These are phyloP conservation scores for Chrysanthemum seticuspe DNA, from an alignment of 129 eudicot genomes.

Conservation along the genomic window DNA sequence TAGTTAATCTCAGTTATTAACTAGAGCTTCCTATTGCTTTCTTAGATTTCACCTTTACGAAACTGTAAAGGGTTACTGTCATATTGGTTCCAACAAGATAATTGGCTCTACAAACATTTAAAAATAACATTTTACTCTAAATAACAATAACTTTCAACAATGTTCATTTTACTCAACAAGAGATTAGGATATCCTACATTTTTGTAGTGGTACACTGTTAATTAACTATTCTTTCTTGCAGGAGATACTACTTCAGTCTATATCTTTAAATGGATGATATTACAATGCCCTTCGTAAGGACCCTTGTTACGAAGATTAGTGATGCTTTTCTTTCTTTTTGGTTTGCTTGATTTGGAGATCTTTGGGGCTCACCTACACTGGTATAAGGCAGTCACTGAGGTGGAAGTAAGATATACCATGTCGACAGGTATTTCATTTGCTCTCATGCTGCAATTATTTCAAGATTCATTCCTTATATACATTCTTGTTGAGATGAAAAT, in stretches of 20 bases:
- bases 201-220: background rate
- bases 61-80: too few species aligned
- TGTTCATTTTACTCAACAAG: too few species aligned
- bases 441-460: slow-evolving; percentile 14
- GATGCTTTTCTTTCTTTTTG: slow-evolving; percentile 89
- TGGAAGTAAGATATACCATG: slow-evolving; percentile 54
- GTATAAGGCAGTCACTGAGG: slow-evolving; percentile 82
- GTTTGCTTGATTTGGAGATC: slow-evolving; percentile 92
- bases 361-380: slow-evolving; percentile 90
- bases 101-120: too few species aligned
- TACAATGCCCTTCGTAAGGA: slow-evolving; percentile 63
- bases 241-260: slow-evolving; percentile 94
- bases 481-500: slow-evolving; percentile 8
- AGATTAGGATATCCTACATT: too few species aligned
- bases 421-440: slow-evolving; percentile 59
- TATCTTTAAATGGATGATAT: slow-evolving; percentile 85
- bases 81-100: too few species aligned
- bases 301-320: slow-evolving; percentile 63
- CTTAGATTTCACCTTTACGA: too few species aligned
- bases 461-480: background rate
- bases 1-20: too few species aligned
- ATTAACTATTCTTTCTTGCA: slow-evolving; percentile 37
- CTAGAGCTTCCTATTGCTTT: too few species aligned
- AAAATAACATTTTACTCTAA: too few species aligned
- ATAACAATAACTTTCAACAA: too few species aligned